A percentile compares a stretch with the other conserved stretches of the same genome.
Conservation (phyloP, 148 eudicot genomes). For the Dysphania ambrosioides region DNA sequence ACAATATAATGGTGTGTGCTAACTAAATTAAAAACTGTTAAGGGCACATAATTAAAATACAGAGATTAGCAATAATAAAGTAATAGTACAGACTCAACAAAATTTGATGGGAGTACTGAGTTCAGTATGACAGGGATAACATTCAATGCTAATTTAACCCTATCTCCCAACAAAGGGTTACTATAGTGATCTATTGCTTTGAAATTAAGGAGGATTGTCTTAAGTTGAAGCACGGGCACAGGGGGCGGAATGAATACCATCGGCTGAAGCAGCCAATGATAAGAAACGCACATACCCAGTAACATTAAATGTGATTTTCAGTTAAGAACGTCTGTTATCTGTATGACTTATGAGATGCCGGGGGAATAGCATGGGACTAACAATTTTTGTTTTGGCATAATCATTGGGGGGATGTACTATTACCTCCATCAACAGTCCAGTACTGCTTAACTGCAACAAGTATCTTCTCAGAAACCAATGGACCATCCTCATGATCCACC, state of each 20-base stretch:
- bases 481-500: slow-evolving; percentile 93
- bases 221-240: slow-evolving; percentile 3
- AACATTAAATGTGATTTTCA: background rate
- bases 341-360: background rate
- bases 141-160: background rate
- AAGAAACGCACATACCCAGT: background rate
- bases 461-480: slow-evolving; percentile 74
- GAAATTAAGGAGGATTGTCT: background rate
- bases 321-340: background rate
- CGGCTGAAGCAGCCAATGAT: background rate
- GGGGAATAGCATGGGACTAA: background rate
- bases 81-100: slow-evolving; percentile 2
- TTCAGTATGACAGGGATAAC: background rate
- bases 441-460: slow-evolving; percentile 83
- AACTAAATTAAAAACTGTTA: background rate
- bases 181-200: slow-evolving; percentile 8
- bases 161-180: background rate
- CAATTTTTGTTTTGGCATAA: background rate
- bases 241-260: no score
- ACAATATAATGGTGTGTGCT: background rate
- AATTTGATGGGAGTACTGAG: background rate
- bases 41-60: background rate
- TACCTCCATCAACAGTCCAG: slow-evolving; percentile 64
- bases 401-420: slow-evolving; percentile 59
- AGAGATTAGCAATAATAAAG: background rate